Conservation (phyloP, 345 rosid genomes). For the Eucalyptus cloeziana region DNA sequence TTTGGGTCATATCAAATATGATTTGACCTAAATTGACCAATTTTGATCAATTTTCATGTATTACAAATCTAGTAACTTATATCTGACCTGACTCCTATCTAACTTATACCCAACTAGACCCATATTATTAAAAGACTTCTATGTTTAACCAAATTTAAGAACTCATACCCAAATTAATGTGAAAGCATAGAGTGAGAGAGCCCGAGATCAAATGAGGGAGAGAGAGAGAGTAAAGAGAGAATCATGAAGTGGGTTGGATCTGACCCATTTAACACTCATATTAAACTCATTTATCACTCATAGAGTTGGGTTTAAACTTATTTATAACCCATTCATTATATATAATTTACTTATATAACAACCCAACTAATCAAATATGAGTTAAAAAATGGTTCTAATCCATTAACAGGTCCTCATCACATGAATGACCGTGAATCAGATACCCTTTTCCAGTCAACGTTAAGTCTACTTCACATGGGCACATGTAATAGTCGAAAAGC, state of each 20-base stretch:
- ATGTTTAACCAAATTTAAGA: too few species aligned
- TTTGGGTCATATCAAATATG: too few species aligned
- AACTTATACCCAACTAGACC: rapidly evolving
- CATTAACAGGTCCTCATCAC: neutral
- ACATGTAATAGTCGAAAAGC: neutral
- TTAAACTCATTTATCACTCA: too few species aligned
- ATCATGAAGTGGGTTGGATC: neutral
- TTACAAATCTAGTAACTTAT: neutral
- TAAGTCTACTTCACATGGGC: neutral
- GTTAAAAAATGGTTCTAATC: too few species aligned
- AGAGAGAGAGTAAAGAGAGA: neutral
- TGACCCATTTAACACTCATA: neutral
- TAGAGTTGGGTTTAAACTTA: neutral
- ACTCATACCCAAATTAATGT: too few species aligned
- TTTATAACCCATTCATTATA: neutral
- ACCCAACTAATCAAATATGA: neutral
- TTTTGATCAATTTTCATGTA: too few species aligned
- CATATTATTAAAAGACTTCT: too few species aligned
- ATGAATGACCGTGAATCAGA: neutral
- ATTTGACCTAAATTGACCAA: neutral
- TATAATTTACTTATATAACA: neutral
- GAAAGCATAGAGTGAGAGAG: neutral
- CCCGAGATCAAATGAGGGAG: neutral
- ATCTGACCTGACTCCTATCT: rapidly evolving
- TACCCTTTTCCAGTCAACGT: neutral